Evolutionary conservation across 2,329 filamentous ascomycete genomes (phyloP).

Genomic region (Fusarium sp.): DNA sequence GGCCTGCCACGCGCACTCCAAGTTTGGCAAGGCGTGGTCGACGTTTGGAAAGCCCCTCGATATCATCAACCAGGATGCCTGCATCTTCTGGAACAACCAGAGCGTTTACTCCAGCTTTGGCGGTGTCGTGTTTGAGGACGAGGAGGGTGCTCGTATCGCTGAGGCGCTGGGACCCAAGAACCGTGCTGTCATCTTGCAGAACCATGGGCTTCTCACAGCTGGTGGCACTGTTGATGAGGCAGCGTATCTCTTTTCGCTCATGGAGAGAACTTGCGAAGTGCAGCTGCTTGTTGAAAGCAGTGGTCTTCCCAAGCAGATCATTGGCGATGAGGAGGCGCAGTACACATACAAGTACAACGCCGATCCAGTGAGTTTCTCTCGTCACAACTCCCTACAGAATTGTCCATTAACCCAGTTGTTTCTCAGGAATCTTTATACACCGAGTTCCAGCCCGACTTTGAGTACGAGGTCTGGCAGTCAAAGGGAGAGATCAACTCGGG

Average conservation of each 20-base stretch:
- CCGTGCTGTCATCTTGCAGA: constrained; percentile 69
- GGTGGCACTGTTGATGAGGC: constrained; percentile 76
- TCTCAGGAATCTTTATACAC: constrained; percentile 49
- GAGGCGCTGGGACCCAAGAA: constrained; percentile 64
- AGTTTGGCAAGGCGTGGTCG: constrained; percentile 71
- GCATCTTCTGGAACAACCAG: constrained; percentile 68
- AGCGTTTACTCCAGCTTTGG: constrained; percentile 71
- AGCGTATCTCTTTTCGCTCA: constrained; percentile 66
- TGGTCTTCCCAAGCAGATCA: constrained; percentile 41
- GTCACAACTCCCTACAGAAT: fast-evolving
- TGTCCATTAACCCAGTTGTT: background rate
- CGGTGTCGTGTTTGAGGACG: constrained; percentile 71
- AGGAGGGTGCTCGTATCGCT: constrained; percentile 70
- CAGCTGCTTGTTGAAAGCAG: constrained; percentile 49
- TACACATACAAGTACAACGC: constrained; percentile 52
- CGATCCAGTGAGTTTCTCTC: constrained; percentile 40
- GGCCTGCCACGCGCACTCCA: constrained; percentile 71
- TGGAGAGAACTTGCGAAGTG: constrained; percentile 50
- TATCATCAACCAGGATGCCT: constrained; percentile 71
- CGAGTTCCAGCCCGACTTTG: constrained; percentile 51
- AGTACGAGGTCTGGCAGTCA: constrained; percentile 50
- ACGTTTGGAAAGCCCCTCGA: constrained; percentile 68
- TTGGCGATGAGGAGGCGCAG: constrained; percentile 54
- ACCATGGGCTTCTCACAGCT: constrained; percentile 74
- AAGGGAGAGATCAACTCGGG: constrained; percentile 38